phyloP scores from a whole-genome alignment of 2,329 filamentous ascomycete species.

The Hypoxylon sp. region DNA sequence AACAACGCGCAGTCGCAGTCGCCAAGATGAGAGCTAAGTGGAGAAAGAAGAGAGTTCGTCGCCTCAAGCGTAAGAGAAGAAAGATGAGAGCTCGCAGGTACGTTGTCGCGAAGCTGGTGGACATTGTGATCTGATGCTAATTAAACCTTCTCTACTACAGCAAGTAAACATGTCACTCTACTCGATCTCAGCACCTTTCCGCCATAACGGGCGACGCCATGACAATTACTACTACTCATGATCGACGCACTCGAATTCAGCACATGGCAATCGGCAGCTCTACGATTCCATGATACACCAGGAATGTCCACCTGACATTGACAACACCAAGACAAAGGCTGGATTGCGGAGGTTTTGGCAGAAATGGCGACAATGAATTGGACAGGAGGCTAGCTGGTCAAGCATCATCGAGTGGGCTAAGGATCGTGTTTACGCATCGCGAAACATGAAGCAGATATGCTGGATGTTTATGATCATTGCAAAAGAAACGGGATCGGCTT shows the following conservation, averaged over 20 bases:
- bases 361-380: conserved; percentile 44
- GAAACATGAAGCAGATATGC: conserved; percentile 28
- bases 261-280: conserved; percentile 27
- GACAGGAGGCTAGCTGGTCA: conserved; percentile 44
- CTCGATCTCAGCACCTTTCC: conserved; percentile 51
- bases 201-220: conserved; percentile 44
- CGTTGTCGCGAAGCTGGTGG: conserved; percentile 53
- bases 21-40: conserved; percentile 91
- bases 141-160: conserved; percentile 37
- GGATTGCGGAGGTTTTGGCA: conserved; percentile 44
- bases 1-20: conserved; percentile 32
- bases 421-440: conserved; percentile 40
- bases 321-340: conserved; percentile 30
- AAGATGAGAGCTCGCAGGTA: conserved; percentile 99
- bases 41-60: conserved; percentile 99
- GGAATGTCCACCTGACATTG: conserved; percentile 11
- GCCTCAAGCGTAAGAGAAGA: conserved; percentile 99
- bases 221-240: conserved; percentile 45
- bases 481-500: conserved; percentile 33
- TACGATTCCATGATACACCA: conserved; percentile 15
- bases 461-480: conserved; percentile 33
- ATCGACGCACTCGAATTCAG: conserved; percentile 44
- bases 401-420: conserved; percentile 43
- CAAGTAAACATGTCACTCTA: conserved; percentile 54
- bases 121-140: conserved; percentile 12